phyloP scores from a whole-genome alignment of 331 rosid genomes.

The Dryas integrifolia region DNA sequence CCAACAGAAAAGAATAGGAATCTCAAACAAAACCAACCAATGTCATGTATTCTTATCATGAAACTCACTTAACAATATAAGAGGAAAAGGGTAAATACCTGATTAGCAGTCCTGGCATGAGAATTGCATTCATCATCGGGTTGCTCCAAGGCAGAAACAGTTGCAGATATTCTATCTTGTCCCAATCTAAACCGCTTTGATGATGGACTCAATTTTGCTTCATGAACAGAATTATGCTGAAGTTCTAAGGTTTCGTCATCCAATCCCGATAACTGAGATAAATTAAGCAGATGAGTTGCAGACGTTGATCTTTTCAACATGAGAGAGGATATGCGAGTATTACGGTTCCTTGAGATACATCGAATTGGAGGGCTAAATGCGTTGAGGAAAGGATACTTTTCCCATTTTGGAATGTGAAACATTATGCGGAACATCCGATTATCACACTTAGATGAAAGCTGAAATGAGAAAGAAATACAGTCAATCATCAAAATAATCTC shows the following conservation, averaged over 20 bases:
- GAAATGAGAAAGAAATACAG: conserved; percentile 36
- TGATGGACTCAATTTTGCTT: conserved; percentile 45
- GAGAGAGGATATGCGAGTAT: conserved; percentile 53
- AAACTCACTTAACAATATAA: neutral
- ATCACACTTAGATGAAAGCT: conserved; percentile 95
- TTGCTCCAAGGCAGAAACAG: conserved; percentile 38
- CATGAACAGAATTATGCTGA: conserved; percentile 39
- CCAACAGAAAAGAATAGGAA: neutral
- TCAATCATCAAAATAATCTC: conserved; percentile 13
- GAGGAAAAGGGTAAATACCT: conserved; percentile 37
- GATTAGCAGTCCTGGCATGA: conserved; percentile 46
- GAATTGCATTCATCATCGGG: conserved; percentile 73
- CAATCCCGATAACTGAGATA: conserved; percentile 46
- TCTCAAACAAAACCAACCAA: neutral
- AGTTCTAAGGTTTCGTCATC: conserved; percentile 45
- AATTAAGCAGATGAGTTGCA: conserved; percentile 31
- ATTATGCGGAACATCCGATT: conserved; percentile 73
- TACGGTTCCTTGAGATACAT: conserved; percentile 76
- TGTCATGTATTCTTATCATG: neutral
- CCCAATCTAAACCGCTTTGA: conserved; percentile 67
- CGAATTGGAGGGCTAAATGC: conserved; percentile 69
- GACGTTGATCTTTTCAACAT: conserved; percentile 64
- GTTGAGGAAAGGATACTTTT: conserved; percentile 66
- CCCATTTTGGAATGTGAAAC: conserved; percentile 56
- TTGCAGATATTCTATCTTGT: conserved; percentile 54